Conservation (phyloP, 208 protist species). For the Trypanosoma platydactyli region DNA sequence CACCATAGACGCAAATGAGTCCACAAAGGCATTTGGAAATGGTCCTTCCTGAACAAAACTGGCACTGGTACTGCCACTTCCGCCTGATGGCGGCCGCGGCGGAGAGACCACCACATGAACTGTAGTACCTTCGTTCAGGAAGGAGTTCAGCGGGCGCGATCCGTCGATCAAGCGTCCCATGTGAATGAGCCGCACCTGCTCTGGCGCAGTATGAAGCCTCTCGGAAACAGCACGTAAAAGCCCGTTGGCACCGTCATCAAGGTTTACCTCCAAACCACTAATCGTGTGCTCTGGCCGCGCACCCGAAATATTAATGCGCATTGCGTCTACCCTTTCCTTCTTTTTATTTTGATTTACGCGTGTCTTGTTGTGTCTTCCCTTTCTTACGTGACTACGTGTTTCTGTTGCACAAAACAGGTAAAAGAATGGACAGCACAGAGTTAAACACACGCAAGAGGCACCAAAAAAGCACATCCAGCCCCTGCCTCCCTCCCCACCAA, state of each 20-base stretch:
- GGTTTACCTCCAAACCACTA: conserved; percentile 41
- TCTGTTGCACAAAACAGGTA: conserved; percentile 6
- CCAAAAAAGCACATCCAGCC: background rate
- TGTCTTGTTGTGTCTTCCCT: conserved; percentile 22
- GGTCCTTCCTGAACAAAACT: background rate
- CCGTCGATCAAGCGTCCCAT: conserved; percentile 31
- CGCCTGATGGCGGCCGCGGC: background rate
- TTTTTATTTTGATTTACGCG: too few relatives aligned
- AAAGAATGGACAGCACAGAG: too few relatives aligned
- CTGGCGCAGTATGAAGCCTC: conserved; percentile 31
- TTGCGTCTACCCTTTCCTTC: conserved; percentile 20
- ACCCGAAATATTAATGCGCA: conserved; percentile 45
- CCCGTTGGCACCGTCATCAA: conserved; percentile 38
- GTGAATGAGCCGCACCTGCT: conserved; percentile 32
- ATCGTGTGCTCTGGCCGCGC: conserved; percentile 44
- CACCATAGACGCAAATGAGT: background rate
- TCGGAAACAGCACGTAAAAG: conserved; percentile 38
- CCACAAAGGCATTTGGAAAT: background rate
- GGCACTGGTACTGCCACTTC: conserved; percentile 14
- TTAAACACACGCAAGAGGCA: background rate
- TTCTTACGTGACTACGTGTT: background rate
- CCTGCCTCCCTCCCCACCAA: background rate
- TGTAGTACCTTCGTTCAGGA: conserved; percentile 34
- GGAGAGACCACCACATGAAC: conserved; percentile 23
- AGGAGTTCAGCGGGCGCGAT: conserved; percentile 19